Base-by-base conservation (phyloP, 768 basidiomycete species). In the Leccinum sublutescens region DNA sequence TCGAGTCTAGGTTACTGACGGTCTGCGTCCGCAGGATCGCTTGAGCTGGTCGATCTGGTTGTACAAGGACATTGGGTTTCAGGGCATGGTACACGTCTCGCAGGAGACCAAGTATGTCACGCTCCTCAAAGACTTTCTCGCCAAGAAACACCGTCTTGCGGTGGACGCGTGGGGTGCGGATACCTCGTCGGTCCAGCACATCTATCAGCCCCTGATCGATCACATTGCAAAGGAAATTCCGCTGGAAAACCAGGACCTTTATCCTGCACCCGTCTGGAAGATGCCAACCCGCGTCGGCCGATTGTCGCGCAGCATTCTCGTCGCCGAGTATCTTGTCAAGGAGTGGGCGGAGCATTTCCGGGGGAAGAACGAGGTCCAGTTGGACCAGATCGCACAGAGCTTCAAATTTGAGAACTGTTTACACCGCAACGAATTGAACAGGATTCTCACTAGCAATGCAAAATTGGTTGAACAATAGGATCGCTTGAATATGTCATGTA, bases 31-130 rank as follows among this genome's bases (percentile, higher is more conserved):
- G 45, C 53, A 86, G 84, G 85, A 84, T 64, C 82, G 82, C 27
- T 71, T 87, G 56, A 85, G 83, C 68, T 92, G 89, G 90, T 86
- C 87, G 1, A 93, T 93, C 76, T 93, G 92, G 92, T 75, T 91
- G 19, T 93, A 89, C 82, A 93, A 89, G 66, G 88, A 90, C 65
- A 88, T 89, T 64, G 89, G 89, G n/a, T 88, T 87, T 80, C 88
- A 91, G 74, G 91, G 91, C 38, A 91, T 93, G 89, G 86, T 89
- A 29, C 83, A 89, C 72, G 78, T 86, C 65, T 80, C 82, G n/a
- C 79, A 77, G 12, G 82, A 85, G 14, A 85, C 89, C 4, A 79
- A 87, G 3, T 93, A 91, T 76, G 86, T 87, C 79, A 82, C 76
- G 52, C 82, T 87, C 52, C 81, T 93, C 75, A 74, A 77, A 50